Evolutionary conservation across 2,329 filamentous ascomycete species (phyloP).

Genomic region (Samsoniella hepiali): DNA sequence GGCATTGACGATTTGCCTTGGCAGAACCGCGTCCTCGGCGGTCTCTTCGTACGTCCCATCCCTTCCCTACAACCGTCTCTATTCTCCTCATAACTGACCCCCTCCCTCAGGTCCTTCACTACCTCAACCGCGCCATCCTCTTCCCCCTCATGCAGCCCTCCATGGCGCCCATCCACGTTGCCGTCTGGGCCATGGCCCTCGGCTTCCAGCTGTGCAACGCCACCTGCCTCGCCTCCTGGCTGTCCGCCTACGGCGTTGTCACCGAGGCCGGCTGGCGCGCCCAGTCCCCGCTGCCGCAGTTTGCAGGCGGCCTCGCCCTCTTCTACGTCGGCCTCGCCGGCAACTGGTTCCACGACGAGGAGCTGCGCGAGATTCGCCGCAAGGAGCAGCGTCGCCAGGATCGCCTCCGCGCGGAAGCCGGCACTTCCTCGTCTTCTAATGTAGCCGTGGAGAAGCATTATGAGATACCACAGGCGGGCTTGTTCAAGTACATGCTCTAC

Average conservation of each 20-base stretch:
- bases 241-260: slow-evolving; percentile 74
- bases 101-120: slow-evolving; percentile 67
- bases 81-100: slow-evolving; percentile 17
- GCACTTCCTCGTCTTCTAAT: slow-evolving; percentile 20
- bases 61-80: slow-evolving; percentile 13
- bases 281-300: slow-evolving; percentile 42
- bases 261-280: slow-evolving; percentile 50
- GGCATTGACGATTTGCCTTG: slow-evolving; percentile 62
- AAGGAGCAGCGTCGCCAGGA: slow-evolving; percentile 61
- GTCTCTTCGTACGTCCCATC: slow-evolving; percentile 53
- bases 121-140: slow-evolving; percentile 82
- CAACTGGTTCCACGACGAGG: slow-evolving; percentile 89
- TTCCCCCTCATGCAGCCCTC: slow-evolving; percentile 80
- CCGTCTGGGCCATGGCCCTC: slow-evolving; percentile 63
- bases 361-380: slow-evolving; percentile 80
- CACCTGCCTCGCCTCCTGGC: slow-evolving; percentile 72
- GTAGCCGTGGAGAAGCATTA: slow-evolving; percentile 74
- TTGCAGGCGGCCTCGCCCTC: slow-evolving; percentile 63
- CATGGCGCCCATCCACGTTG: slow-evolving; percentile 82
- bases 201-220: slow-evolving; percentile 80
- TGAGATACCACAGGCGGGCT: slow-evolving; percentile 75
- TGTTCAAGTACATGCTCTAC: slow-evolving; percentile 80
- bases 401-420: slow-evolving; percentile 28
- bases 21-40: slow-evolving; percentile 74
- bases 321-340: slow-evolving; percentile 73